A percentile compares a stretch with the other conserved stretches of the same genome.
Evolutionary conservation across 139 green algal genomes (phyloP).

Genomic region (Coccomyxa sp.): DNA sequence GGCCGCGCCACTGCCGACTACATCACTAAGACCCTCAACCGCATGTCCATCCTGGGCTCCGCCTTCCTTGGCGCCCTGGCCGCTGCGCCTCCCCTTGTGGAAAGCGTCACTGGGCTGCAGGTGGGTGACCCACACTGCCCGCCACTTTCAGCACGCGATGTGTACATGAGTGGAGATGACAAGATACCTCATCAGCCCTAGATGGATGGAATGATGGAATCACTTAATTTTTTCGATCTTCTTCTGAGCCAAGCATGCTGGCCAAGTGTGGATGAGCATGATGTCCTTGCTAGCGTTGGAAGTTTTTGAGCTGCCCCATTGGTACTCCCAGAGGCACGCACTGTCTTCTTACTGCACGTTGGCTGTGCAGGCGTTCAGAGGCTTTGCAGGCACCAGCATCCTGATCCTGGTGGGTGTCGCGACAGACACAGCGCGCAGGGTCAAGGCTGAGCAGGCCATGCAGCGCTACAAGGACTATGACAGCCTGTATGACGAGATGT

Average conservation of each 20-base stretch:
- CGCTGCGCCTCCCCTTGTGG: constrained; percentile 77
- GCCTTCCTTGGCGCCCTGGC: constrained; percentile 90
- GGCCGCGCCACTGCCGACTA: constrained; percentile 82
- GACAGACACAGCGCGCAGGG: constrained; percentile 88
- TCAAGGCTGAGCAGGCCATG: constrained; percentile 88
- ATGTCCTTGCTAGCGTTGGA: too few species aligned
- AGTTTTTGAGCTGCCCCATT: too few species aligned
- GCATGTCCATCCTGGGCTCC: constrained; percentile 91
- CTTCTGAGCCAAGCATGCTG: too few species aligned
- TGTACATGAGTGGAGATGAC: neutral
- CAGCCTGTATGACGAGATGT: constrained; percentile 33
- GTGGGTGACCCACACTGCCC: constrained; percentile 8
- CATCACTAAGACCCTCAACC: constrained; percentile 83
- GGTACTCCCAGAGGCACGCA: too few species aligned
- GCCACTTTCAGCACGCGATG: neutral
- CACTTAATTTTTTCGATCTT: too few species aligned
- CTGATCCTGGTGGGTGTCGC: constrained; percentile 84
- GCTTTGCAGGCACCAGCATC: constrained; percentile 95
- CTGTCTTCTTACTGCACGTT: too few species aligned
- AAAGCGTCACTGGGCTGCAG: constrained; percentile 72
- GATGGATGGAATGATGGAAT: too few species aligned
- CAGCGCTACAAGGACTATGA: constrained; percentile 80
- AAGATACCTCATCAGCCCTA: too few species aligned
- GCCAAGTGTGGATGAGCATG: too few species aligned
- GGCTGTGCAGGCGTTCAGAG: constrained; percentile 78